Evolutionary conservation across 129 eudicot species (phyloP).

Genomic region (Centrapalus pauciflorus): DNA sequence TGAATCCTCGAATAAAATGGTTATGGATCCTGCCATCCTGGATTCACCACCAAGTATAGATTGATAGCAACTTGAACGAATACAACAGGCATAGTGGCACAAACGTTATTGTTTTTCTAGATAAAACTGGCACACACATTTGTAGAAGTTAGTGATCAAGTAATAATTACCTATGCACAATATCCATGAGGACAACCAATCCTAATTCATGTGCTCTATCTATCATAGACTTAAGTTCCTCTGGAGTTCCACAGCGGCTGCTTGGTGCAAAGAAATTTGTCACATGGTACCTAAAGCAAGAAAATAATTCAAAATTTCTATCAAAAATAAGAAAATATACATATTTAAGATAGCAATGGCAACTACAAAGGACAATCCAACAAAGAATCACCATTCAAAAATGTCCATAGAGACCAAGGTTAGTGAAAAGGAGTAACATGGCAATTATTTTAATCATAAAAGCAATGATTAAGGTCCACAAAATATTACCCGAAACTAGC

Average conservation of each 20-base stretch:
- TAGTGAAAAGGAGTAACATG: not conserved
- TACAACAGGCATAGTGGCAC: not conserved
- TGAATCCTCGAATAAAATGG: too few species aligned
- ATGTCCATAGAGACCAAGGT: not conserved
- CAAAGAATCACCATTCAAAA: not conserved
- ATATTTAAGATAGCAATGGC: not conserved
- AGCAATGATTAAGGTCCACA: not conserved
- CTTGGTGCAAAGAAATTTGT: constrained; percentile 99
- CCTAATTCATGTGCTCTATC: constrained; percentile 98
- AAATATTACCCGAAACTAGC: constrained; percentile 86
- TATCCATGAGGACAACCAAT: constrained; percentile 94
- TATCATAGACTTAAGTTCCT: constrained; percentile 87
- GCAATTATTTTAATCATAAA: not conserved
- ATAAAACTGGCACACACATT: not conserved
- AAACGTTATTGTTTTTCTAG: not conserved
- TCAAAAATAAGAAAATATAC: not conserved
- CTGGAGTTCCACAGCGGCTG: constrained; percentile 98
- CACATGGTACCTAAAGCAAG: constrained; percentile 83
- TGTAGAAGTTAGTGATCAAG: not conserved
- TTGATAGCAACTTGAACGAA: not conserved
- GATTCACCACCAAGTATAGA: not conserved
- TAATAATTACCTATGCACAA: constrained; percentile 79
- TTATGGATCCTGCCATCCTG: too few species aligned
- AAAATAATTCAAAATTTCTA: constrained; percentile 17
- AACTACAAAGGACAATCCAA: constrained; percentile 3